Evolutionary conservation across 441 rosid genomes (phyloP).

Genomic region (Geranium incanum): DNA sequence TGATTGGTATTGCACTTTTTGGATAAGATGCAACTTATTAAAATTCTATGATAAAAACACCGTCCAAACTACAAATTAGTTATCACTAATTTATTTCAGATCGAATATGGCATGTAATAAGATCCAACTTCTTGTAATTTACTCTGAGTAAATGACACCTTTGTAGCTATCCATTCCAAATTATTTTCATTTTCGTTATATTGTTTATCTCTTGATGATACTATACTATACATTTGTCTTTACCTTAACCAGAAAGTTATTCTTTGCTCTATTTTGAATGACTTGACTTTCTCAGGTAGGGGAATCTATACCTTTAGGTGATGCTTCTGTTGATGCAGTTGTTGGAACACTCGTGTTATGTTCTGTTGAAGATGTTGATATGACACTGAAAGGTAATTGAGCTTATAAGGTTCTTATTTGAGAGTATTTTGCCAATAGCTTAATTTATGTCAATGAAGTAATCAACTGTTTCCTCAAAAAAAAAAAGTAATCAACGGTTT

Average conservation of each 20-base stretch:
- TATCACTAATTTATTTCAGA: no score
- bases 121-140: no score
- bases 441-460: neutral
- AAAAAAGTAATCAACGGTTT: neutral
- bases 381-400: slow-evolving; percentile 49
- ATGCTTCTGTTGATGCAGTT: slow-evolving; percentile 82
- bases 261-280: slow-evolving; percentile 11
- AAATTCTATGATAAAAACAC: no score
- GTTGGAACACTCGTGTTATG: slow-evolving; percentile 83
- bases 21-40: no score
- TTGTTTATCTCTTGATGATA: neutral
- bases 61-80: no score
- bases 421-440: neutral
- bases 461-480: neutral
- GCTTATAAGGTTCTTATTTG: neutral
- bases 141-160: neutral
- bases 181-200: neutral
- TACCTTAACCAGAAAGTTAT: neutral
- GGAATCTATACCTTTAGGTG: slow-evolving; percentile 65
- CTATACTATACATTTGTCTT: neutral
- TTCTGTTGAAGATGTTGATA: slow-evolving; percentile 61
- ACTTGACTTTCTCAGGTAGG: slow-evolving; percentile 47
- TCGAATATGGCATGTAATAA: no score
- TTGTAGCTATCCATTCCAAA: neutral
- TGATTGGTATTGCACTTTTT: no score